These are phyloP conservation scores for Neofusicoccum cordaticola DNA, from an alignment of 2,329 filamentous ascomycete species.

Conservation along the genomic window DNA sequence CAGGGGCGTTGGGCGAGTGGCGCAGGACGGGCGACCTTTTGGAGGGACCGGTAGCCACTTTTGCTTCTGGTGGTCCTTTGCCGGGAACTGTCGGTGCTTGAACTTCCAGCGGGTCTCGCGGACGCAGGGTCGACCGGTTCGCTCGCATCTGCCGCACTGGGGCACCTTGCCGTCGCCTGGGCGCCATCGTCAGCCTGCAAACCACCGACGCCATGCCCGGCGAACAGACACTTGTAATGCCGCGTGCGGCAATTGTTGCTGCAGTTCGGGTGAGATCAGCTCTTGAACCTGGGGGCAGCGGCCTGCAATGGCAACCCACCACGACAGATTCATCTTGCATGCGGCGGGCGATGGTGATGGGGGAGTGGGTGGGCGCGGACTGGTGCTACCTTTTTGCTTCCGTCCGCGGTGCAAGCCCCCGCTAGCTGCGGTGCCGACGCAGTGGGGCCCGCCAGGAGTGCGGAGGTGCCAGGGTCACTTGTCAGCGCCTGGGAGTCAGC, in stretches of 20 bases:
- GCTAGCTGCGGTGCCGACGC: not conserved
- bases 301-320: not conserved
- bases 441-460: not conserved
- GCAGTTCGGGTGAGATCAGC: constrained; percentile 24
- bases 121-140: constrained; percentile 32
- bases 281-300: constrained; percentile 10
- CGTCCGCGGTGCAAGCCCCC: constrained; percentile 3
- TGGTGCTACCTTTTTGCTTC: not conserved
- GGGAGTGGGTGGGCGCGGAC: not conserved
- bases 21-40: constrained; percentile 22
- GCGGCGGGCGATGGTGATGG: not conserved
- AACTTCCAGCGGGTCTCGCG: constrained; percentile 36
- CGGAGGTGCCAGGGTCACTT: not conserved
- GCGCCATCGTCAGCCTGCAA: not conserved
- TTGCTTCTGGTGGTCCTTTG: constrained; percentile 30
- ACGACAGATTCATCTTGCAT: constrained; percentile 1
- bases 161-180: constrained; percentile 36
- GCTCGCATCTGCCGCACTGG: constrained; percentile 32
- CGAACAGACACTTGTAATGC: constrained; percentile 36
- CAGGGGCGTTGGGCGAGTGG: not conserved
- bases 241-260: constrained; percentile 38
- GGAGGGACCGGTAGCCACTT: constrained; percentile 37
- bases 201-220: not conserved
- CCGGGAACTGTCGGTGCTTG: constrained; percentile 33
- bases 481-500: not conserved